Evolutionary conservation across 164 flowering plant genomes (phyloP).

Genomic region (Malania oleifera): DNA sequence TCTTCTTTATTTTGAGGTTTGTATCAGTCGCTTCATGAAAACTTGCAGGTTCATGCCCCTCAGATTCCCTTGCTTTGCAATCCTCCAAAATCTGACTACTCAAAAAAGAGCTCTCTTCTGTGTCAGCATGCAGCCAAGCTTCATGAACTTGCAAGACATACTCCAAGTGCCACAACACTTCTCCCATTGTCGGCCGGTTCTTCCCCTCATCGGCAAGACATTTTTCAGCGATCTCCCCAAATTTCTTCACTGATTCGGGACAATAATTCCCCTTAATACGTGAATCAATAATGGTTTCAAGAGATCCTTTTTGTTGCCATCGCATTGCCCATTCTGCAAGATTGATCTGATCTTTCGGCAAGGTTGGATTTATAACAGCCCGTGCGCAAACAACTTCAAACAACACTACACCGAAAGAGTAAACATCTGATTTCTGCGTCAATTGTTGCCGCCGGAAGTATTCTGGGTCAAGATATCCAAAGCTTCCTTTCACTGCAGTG

Average conservation of each 20-base stretch:
- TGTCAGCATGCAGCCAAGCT: slow-evolving; percentile 28
- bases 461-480: slow-evolving; percentile 79
- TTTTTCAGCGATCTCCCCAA: slow-evolving; percentile 65
- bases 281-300: slow-evolving; percentile 52
- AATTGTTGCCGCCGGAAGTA: slow-evolving; percentile 60
- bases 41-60: background rate
- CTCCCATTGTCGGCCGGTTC: slow-evolving; percentile 69
- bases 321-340: slow-evolving; percentile 69
- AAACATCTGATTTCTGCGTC: slow-evolving; percentile 72
- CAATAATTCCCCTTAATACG: slow-evolving; percentile 33
- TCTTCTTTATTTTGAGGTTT: background rate
- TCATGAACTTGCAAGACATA: slow-evolving; percentile 62
- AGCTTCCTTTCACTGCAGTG: slow-evolving; percentile 76
- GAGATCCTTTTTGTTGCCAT: slow-evolving; percentile 51
- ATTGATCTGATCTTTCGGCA: slow-evolving; percentile 66
- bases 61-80: slow-evolving; percentile 15
- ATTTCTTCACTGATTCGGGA: slow-evolving; percentile 48
- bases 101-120: slow-evolving; percentile 21
- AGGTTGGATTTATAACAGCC: slow-evolving; percentile 62
- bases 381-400: slow-evolving; percentile 70
- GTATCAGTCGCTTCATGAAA: slow-evolving; percentile 4
- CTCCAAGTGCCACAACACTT: slow-evolving; percentile 69
- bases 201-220: slow-evolving; percentile 62
- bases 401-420: slow-evolving; percentile 70
- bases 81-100: slow-evolving; percentile 24